phyloP scores from a whole-genome alignment of 768 basidiomycete species.

The Rhodocollybia butyracea region DNA sequence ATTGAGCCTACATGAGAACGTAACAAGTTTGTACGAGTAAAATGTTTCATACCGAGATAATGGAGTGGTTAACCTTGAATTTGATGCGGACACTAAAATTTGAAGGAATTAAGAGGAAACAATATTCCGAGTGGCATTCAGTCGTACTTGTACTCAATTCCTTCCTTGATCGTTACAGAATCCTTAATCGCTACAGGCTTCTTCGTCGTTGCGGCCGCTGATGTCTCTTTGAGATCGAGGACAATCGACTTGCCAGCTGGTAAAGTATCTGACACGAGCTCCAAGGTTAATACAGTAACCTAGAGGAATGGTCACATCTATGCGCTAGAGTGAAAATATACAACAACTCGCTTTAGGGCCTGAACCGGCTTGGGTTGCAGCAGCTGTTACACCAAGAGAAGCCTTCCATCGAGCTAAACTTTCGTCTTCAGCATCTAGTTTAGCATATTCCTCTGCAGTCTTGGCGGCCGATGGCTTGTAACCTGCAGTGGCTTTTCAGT shows the following conservation, averaged over 20 bases:
- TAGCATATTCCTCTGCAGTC: slow-evolving; percentile 66
- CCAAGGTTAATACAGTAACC: slow-evolving; percentile 74
- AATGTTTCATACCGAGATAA: slow-evolving; percentile 72
- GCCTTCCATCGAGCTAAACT: slow-evolving; percentile 96
- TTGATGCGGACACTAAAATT: slow-evolving; percentile 65
- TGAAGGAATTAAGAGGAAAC: slow-evolving; percentile 2
- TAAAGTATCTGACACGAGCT: slow-evolving; percentile 75
- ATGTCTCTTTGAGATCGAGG: slow-evolving; percentile 61
- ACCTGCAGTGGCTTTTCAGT: slow-evolving; percentile 37
- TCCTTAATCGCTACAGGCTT: no score
- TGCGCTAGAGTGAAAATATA: neutral
- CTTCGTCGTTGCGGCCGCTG: slow-evolving; percentile 37
- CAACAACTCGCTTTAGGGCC: slow-evolving; percentile 61
- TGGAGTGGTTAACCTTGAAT: slow-evolving; percentile 87
- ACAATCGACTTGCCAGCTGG: slow-evolving; percentile 50
- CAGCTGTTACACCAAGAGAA: slow-evolving; percentile 78
- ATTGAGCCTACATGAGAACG: neutral
- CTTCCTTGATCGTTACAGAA: slow-evolving; percentile 77
- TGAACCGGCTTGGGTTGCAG: slow-evolving; percentile 32
- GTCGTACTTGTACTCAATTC: slow-evolving; percentile 83
- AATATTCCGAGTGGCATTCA: neutral
- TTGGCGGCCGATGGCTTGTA: slow-evolving; percentile 73
- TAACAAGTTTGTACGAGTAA: neutral
- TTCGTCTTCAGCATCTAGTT: slow-evolving; percentile 88
- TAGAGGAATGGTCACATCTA: slow-evolving; percentile 22